Percentiles rank a stretch among this genome's conserved stretches.
These are phyloP conservation scores for Plenodomus biglobosus DNA, from an alignment of 2,329 filamentous ascomycete species.

Conservation along the genomic window DNA sequence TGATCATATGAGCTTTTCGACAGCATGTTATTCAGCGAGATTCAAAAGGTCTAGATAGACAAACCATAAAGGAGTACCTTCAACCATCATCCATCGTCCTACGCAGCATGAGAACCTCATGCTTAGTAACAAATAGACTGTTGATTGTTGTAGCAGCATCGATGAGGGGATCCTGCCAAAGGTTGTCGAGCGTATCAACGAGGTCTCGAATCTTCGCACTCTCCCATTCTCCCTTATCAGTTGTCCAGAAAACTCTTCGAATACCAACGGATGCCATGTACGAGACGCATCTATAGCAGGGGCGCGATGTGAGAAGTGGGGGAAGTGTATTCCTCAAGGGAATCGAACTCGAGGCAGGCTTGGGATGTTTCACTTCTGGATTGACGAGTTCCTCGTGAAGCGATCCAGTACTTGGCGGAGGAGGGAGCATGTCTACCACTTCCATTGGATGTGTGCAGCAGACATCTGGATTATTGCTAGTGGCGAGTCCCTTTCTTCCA, in stretches of 20 bases:
- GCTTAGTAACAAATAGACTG: constrained; percentile 56
- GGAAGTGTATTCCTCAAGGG: constrained; percentile 1
- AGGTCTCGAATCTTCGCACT: constrained; percentile 54
- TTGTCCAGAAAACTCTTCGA: constrained; percentile 58
- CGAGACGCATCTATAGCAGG: constrained; percentile 56
- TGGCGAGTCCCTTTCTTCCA: constrained; percentile 16
- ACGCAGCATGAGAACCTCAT: constrained; percentile 54
- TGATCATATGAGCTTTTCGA: neutral
- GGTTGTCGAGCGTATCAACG: constrained; percentile 49
- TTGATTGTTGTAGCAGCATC: constrained; percentile 18
- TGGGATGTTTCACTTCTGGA: neutral
- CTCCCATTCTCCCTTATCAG: constrained; percentile 52
- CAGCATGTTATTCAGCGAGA: neutral
- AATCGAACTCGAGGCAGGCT: neutral
- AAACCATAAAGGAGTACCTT: neutral
- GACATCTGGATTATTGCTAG: neutral
- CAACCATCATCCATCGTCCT: constrained; percentile 31
- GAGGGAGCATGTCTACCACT: neutral
- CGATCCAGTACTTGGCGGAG: constrained; percentile 31
- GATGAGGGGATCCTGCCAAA: constrained; percentile 13
- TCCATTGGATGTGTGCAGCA: constrained; percentile 3
- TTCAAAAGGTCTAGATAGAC: neutral
- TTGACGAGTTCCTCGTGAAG: constrained; percentile 53
- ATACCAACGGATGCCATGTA: constrained; percentile 57
- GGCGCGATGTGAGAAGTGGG: constrained; percentile 47